Evolutionary conservation across 108 stramenopile species (phyloP).

Genomic region (Bacterosira constricta): DNA sequence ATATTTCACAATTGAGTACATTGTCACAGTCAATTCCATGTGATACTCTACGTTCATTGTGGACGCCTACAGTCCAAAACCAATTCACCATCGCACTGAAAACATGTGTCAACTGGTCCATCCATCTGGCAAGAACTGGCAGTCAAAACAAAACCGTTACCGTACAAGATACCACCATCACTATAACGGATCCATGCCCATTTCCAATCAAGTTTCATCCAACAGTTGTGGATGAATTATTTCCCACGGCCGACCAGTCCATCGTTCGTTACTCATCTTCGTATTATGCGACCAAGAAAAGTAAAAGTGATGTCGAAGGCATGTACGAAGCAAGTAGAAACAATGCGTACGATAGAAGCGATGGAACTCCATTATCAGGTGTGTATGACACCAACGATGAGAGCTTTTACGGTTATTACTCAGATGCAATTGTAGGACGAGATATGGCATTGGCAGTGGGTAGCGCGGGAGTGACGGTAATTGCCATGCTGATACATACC

Average conservation of each 20-base stretch:
- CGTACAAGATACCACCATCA: too few relatives aligned
- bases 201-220: constrained; percentile 35
- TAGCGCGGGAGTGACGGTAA: constrained; percentile 41
- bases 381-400: constrained; percentile 58
- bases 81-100: constrained; percentile 16
- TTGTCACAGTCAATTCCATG: constrained; percentile 31
- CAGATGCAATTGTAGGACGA: constrained; percentile 21
- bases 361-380: constrained; percentile 22
- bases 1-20: constrained; percentile 2
- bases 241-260: not conserved
- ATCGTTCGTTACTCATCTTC: constrained; percentile 43
- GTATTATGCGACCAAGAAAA: constrained; percentile 46
- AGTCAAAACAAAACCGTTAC: not conserved
- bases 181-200: not conserved
- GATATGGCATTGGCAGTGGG: constrained; percentile 50
- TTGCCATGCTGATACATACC: constrained; percentile 61
- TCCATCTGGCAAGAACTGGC: not conserved
- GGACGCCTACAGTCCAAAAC: constrained; percentile 11
- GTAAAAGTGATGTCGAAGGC: constrained; percentile 13
- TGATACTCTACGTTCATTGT: constrained; percentile 33
- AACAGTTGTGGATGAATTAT: constrained; percentile 44
- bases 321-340: constrained; percentile 41
- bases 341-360: constrained; percentile 21
- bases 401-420: constrained; percentile 37
- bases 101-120: constrained; percentile 22